Percentiles rank a stretch among this genome's conserved stretches.
Evolutionary conservation across 2,329 filamentous ascomycete species (phyloP).

Genomic region (Cladophialophora chaetospira): DNA sequence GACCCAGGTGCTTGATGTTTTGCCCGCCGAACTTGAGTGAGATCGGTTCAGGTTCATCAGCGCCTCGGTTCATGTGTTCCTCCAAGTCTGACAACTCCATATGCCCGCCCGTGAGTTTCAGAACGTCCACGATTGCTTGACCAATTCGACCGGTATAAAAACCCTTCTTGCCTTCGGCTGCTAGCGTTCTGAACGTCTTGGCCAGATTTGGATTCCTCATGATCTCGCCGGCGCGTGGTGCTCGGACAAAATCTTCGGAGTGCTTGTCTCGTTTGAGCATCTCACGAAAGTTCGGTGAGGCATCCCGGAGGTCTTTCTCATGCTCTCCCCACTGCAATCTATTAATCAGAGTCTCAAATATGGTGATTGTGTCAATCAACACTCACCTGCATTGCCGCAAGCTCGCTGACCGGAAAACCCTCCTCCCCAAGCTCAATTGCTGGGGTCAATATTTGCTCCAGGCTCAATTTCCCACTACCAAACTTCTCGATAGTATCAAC

Average conservation of each 20-base stretch:
- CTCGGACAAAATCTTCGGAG: slow-evolving; percentile 69
- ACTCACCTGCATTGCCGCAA: slow-evolving; percentile 69
- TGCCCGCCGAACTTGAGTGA: slow-evolving; percentile 76
- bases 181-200: slow-evolving; percentile 77
- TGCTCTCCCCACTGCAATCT: slow-evolving; percentile 78
- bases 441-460: slow-evolving; percentile 77
- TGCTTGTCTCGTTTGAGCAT: slow-evolving; percentile 78
- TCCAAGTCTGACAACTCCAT: slow-evolving; percentile 78
- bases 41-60: slow-evolving; percentile 81
- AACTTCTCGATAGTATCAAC: slow-evolving; percentile 84
- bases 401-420: slow-evolving; percentile 85
- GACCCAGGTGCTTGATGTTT: slow-evolving; percentile 47
- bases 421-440: slow-evolving; percentile 84
- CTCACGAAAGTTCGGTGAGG: slow-evolving; percentile 83
- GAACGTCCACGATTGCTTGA: slow-evolving; percentile 75
- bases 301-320: slow-evolving; percentile 65
- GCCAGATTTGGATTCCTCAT: slow-evolving; percentile 84
- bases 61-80: slow-evolving; percentile 71
- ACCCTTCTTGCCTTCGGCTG: slow-evolving; percentile 78
- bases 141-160: slow-evolving; percentile 89
- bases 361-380: not conserved
- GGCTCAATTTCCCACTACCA: slow-evolving; percentile 77
- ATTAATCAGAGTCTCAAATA: no score
- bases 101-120: slow-evolving; percentile 73
- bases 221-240: slow-evolving; percentile 79